These are phyloP conservation scores for Platanthera guangdongensis DNA, from an alignment of 106 monocot species.

Conservation along the genomic window DNA sequence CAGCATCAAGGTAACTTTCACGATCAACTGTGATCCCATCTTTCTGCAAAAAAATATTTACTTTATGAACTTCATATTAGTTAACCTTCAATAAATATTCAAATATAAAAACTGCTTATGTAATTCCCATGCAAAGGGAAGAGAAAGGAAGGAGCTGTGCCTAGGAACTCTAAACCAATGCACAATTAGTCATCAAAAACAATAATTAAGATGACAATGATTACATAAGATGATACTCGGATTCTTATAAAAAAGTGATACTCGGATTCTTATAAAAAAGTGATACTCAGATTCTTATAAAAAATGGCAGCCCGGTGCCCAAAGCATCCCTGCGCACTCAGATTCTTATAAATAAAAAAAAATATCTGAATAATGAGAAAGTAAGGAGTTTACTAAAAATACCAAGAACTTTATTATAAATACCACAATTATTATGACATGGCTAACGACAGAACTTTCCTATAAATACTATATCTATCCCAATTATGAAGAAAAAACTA, in stretches of 20 bases:
- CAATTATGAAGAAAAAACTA: too few species aligned
- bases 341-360: too few species aligned
- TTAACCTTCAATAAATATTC: background rate
- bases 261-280: too few species aligned
- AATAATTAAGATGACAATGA: background rate
- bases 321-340: too few species aligned
- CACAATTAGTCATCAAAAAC: background rate
- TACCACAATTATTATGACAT: too few species aligned
- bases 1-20: constrained; percentile 81
- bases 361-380: too few species aligned
- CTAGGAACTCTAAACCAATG: background rate
- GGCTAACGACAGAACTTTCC: too few species aligned
- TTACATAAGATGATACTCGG: background rate
- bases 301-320: too few species aligned
- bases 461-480: too few species aligned
- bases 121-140: background rate
- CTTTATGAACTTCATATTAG: background rate
- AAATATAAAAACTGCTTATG: background rate
- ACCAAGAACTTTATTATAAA: too few species aligned
- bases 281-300: too few species aligned
- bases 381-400: too few species aligned
- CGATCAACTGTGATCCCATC: constrained; percentile 68
- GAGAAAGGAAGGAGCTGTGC: background rate
- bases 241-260: background rate
- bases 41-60: constrained; percentile 39